Conservation (phyloP, 225 moss, liverwort and hornwort species). For the Pseudoscleropodium purum region DNA sequence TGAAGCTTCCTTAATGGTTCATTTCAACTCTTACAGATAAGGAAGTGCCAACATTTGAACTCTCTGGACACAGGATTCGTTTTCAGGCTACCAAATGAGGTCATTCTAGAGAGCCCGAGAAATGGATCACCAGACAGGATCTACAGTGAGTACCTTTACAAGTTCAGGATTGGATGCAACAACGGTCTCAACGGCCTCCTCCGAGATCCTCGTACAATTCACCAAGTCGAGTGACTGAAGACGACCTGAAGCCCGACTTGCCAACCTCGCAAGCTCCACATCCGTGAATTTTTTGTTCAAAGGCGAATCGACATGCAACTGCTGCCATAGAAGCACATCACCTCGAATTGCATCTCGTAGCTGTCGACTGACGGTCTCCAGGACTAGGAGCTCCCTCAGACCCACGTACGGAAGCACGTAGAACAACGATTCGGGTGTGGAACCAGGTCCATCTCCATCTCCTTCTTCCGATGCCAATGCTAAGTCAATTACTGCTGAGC, state of each 20-base stretch:
- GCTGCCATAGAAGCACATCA: constrained; percentile 52
- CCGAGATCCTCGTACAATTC: constrained; percentile 26
- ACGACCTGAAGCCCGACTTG: constrained; percentile 38
- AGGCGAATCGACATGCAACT: constrained; percentile 39
- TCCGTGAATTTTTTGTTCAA: constrained; percentile 40
- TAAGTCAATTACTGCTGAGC: neutral
- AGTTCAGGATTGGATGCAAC: constrained; percentile 45
- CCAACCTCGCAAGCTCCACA: constrained; percentile 30
- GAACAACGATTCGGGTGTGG: constrained; percentile 49
- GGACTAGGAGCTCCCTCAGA: constrained; percentile 40
- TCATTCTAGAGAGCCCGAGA: neutral
- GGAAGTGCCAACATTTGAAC: neutral
- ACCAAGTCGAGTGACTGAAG: constrained; percentile 38
- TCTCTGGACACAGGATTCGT: neutral
- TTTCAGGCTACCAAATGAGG: neutral
- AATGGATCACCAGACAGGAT: neutral
- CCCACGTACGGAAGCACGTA: constrained; percentile 56
- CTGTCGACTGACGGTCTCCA: constrained; percentile 45
- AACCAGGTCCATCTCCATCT: neutral
- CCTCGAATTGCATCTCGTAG: constrained; percentile 47
- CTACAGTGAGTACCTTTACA: constrained; percentile 34
- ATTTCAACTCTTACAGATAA: neutral
- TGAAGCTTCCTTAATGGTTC: neutral
- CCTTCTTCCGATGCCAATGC: neutral
- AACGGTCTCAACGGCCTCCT: constrained; percentile 21